Evolutionary conservation across 495 filamentous ascomycete genomes (phyloP).

Genomic region (Neurospora sp.): DNA sequence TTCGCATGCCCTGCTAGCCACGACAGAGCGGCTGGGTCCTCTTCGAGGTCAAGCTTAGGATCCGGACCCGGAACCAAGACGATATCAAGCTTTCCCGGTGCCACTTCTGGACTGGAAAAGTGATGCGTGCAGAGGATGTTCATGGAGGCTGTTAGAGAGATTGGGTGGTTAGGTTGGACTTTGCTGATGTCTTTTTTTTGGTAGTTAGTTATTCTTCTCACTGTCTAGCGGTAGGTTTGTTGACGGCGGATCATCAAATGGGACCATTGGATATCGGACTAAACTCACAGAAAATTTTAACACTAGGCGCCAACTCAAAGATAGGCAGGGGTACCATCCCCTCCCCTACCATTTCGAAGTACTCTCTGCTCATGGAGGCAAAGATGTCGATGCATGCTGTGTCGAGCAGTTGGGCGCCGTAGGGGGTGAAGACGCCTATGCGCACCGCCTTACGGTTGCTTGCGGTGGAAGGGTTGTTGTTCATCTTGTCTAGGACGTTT

Average conservation of each 20-base stretch:
- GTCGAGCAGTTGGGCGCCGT: conserved; percentile 38
- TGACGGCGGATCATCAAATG: not conserved
- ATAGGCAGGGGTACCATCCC: conserved; percentile 24
- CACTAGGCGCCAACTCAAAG: conserved; percentile 26
- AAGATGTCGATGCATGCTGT: conserved; percentile 40
- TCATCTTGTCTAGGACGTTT: not conserved
- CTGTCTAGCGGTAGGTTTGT: not conserved
- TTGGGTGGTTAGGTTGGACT: conserved; percentile 16
- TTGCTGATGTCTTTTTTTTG: conserved; percentile 29
- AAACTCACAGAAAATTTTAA: conserved; percentile 26
- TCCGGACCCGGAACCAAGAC: conserved; percentile 45
- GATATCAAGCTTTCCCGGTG: conserved; percentile 42
- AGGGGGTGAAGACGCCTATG: conserved; percentile 38
- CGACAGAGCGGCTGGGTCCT: conserved; percentile 24
- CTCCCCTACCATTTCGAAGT: conserved; percentile 20
- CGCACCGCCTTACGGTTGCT: conserved; percentile 12
- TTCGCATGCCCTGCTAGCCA: conserved; percentile 38
- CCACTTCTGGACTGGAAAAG: conserved; percentile 31
- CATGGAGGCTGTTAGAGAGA: conserved; percentile 27
- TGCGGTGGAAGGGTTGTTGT: not conserved
- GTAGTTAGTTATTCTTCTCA: no score
- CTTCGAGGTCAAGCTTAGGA: conserved; percentile 17
- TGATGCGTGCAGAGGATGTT: conserved; percentile 31
- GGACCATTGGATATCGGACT: not conserved
- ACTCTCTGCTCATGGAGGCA: conserved; percentile 34